Evolutionary conservation across 1,284 basidiomycete genomes (phyloP), one percentile per base, ranked within the genome.

Genomic region (Fistulinella cinereoalba): DNA sequence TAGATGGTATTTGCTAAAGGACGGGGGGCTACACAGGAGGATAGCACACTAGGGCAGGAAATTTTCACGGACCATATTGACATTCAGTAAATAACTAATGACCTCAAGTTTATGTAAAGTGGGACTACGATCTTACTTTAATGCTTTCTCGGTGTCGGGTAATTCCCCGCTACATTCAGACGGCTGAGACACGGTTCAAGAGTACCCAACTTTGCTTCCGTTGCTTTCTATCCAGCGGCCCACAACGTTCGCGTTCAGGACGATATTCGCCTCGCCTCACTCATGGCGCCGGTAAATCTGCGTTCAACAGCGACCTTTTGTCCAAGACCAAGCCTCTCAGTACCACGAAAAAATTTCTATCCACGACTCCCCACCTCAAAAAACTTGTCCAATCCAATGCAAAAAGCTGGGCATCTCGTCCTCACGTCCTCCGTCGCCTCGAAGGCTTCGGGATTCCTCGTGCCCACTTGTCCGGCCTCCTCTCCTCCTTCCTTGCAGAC

Each of bases 401-500:
- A 13, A 43, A 50, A 27, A 33, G 42, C 5, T 75, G 73, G 74
- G 50, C 51, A 12, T 42, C 27, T 29, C 50, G 55, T 29, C 50
- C 56, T 12, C 52, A 56, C 38, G 55, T 71, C 3, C 54, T 43
- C 37, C 45, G 56, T 15, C 64, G 73, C 37, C 56, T 75, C 11
- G 51, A 55, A 18, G 48, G 54, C 4, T 73, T 73, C 39, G 74
- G 74, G 21, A 59, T 75, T 18, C 66, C 66, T 23, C 42, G 46
- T 3, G 24, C 44, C 0, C 57, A 70, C 25, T 25, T 69, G 2
- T 50, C 46, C 1, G 53, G 53, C 13, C 56, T 73, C 7, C 57
- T 75, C 10, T 50, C 55, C 11, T 44, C 46, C 6, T 76, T 68
- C 43, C 43, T 56, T 4, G 39, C 42, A 3, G 64, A 59, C 12